Evolutionary conservation across 2,329 filamentous ascomycete species (phyloP).

Genomic region (Beauveria brongniartii): DNA sequence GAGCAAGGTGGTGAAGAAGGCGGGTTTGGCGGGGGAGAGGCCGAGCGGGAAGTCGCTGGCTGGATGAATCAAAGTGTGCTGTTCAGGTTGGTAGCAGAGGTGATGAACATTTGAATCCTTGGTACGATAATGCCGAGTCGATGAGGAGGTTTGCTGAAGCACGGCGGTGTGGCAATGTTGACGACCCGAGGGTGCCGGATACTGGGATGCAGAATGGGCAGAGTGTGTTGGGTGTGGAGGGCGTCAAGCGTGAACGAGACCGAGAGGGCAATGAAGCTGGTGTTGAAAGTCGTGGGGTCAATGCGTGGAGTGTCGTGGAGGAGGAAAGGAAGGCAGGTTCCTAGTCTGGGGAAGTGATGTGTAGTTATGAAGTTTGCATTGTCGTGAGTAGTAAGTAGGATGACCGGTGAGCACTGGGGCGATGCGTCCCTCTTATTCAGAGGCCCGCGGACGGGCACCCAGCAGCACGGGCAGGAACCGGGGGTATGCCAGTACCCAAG

Average conservation of each 20-base stretch:
- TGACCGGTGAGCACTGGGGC: constrained; percentile 20
- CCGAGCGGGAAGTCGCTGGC: constrained; percentile 11
- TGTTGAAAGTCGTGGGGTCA: neutral
- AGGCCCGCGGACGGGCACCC: neutral
- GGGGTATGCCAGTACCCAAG: constrained; percentile 9
- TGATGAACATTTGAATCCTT: neutral
- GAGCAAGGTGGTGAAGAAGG: constrained; percentile 22
- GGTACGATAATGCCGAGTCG: neutral
- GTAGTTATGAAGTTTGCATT: constrained; percentile 17
- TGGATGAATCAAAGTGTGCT: neutral
- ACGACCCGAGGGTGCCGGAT: neutral
- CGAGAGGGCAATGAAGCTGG: neutral
- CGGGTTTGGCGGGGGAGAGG: constrained; percentile 9
- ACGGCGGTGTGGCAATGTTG: neutral
- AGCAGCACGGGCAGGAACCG: constrained; percentile 8
- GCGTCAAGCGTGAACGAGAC: neutral
- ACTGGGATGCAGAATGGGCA: neutral
- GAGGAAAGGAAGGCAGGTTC: constrained; percentile 11
- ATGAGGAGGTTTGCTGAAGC: neutral
- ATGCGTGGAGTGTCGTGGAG: constrained; percentile 7
- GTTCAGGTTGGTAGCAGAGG: constrained; percentile 13
- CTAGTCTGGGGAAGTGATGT: constrained; percentile 20
- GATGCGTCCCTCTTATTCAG: constrained; percentile 12
- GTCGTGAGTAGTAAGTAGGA: constrained; percentile 15
- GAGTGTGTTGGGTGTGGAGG: neutral